Evolutionary conservation across 305 asterid species (phyloP).

Genomic region (Fraxinus latifolia): DNA sequence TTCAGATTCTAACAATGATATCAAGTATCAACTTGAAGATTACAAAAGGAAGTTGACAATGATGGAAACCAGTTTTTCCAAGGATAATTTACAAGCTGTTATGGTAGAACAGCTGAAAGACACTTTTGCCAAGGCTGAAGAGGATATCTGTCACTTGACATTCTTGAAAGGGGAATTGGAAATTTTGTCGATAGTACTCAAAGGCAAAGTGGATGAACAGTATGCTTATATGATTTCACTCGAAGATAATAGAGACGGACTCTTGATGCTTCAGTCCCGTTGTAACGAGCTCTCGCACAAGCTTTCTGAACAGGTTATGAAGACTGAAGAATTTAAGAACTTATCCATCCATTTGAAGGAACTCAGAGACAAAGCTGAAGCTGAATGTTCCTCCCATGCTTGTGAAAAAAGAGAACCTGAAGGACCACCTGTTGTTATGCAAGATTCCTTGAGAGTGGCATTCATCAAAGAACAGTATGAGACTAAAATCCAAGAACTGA

Average conservation of each 20-base stretch:
- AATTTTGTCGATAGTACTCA: conserved; percentile 44
- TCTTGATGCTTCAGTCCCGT: conserved; percentile 37
- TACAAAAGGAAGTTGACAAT: conserved; percentile 36
- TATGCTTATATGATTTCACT: conserved; percentile 28
- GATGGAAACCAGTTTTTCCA: conserved; percentile 29
- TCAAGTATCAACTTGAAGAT: conserved; percentile 43
- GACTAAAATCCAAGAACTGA: conserved; percentile 76
- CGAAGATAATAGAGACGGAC: conserved; percentile 47
- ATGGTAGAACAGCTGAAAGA: conserved; percentile 43
- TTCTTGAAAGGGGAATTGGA: conserved; percentile 65
- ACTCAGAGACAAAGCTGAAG: conserved; percentile 85
- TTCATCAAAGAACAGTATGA: conserved; percentile 92
- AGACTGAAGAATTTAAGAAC: conserved; percentile 75
- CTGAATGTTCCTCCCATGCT: conserved; percentile 48
- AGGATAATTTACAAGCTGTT: conserved; percentile 37
- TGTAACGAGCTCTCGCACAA: conserved; percentile 53
- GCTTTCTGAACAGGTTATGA: conserved; percentile 69
- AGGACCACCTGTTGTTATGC: conserved; percentile 49
- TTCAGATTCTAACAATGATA: conserved; percentile 43
- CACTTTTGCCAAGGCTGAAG: conserved; percentile 42
- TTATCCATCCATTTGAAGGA: conserved; percentile 75
- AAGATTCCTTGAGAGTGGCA: conserved; percentile 84
- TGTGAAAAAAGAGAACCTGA: conserved; percentile 69
- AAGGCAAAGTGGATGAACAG: conserved; percentile 59
- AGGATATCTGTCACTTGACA: conserved; percentile 41